A percentile compares a stretch with the other conserved stretches of the same genome.
phyloP scores from a whole-genome alignment of 2,329 filamentous ascomycete genomes.

The Triangularia verruculosa region DNA sequence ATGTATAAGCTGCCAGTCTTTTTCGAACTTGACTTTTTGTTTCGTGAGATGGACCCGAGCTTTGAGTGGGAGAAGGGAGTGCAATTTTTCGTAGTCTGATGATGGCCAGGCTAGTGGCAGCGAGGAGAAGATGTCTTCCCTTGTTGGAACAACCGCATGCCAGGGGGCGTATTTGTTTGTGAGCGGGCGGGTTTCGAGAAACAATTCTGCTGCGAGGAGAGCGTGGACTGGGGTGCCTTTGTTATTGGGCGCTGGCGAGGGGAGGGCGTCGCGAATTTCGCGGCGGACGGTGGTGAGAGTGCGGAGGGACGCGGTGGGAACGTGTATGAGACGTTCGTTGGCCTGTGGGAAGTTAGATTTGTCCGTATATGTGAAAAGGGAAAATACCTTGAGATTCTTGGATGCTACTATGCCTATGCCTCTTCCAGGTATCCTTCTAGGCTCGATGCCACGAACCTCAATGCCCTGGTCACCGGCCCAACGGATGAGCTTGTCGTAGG shows the following conservation, averaged over 20 bases:
- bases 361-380: not conserved
- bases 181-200: constrained; percentile 42
- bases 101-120: constrained; percentile 49
- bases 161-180: constrained; percentile 49
- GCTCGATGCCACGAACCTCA: constrained; percentile 62
- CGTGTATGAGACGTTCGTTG: constrained; percentile 57
- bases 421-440: constrained; percentile 64
- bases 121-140: constrained; percentile 51
- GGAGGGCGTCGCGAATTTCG: constrained; percentile 50
- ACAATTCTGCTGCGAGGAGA: constrained; percentile 67
- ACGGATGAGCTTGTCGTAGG: constrained; percentile 52
- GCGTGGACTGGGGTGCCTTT: constrained; percentile 63
- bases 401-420: constrained; percentile 78
- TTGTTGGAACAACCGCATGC: constrained; percentile 65
- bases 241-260: constrained; percentile 22
- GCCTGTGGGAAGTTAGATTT: constrained; percentile 29
- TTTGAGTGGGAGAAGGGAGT: constrained; percentile 44
- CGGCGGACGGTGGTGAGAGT: constrained; percentile 58
- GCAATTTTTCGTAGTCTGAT: constrained; percentile 36
- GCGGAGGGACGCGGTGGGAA: constrained; percentile 63
- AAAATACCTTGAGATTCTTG: constrained; percentile 57
- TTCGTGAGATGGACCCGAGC: constrained; percentile 47
- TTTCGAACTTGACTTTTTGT: constrained; percentile 47
- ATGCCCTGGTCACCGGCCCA: constrained; percentile 69
- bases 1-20: constrained; percentile 38